These are phyloP conservation scores for Trichoderma sp. DNA, from an alignment of 2,329 filamentous ascomycete genomes.

Conservation along the genomic window DNA sequence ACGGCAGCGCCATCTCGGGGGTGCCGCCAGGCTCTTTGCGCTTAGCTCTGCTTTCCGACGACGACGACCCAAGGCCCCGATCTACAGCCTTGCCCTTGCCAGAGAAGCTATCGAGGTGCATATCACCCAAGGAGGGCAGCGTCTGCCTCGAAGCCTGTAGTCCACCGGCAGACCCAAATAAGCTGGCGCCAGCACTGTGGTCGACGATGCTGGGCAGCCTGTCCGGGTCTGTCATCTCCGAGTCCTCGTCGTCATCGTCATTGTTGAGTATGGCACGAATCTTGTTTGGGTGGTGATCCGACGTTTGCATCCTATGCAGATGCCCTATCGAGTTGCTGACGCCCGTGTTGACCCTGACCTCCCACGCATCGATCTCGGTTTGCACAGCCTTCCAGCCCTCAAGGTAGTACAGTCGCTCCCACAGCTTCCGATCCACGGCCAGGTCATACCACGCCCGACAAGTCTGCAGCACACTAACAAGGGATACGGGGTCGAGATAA, in stretches of 20 bases:
- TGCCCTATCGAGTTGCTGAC: constrained; percentile 38
- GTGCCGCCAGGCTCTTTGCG: constrained; percentile 37
- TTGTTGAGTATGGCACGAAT: constrained; percentile 51
- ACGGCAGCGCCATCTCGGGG: constrained; percentile 32
- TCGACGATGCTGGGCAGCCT: constrained; percentile 28
- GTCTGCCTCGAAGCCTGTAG: constrained; percentile 32
- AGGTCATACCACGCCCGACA: constrained; percentile 80
- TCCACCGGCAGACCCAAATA: constrained; percentile 36
- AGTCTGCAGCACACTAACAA: constrained; percentile 74
- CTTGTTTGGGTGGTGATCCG: constrained; percentile 53
- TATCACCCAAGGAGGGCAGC: constrained; percentile 29
- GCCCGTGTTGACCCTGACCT: constrained; percentile 55
- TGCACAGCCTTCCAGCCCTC: constrained; percentile 81
- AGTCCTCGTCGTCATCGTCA: constrained; percentile 50
- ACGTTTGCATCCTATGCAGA: constrained; percentile 43
- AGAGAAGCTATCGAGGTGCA: constrained; percentile 30
- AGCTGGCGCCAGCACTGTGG: constrained; percentile 25
- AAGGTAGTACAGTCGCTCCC: constrained; percentile 76
- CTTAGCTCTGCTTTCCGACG: constrained; percentile 34
- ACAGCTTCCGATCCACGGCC: constrained; percentile 78
- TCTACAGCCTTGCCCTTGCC: constrained; percentile 32
- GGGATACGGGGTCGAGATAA: constrained; percentile 76
- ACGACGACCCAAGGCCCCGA: constrained; percentile 26
- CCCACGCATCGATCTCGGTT: constrained; percentile 63
- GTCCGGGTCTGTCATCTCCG: constrained; percentile 45